Conservation (phyloP, 2,329 filamentous ascomycete genomes). For the Cladosporium sp. region DNA sequence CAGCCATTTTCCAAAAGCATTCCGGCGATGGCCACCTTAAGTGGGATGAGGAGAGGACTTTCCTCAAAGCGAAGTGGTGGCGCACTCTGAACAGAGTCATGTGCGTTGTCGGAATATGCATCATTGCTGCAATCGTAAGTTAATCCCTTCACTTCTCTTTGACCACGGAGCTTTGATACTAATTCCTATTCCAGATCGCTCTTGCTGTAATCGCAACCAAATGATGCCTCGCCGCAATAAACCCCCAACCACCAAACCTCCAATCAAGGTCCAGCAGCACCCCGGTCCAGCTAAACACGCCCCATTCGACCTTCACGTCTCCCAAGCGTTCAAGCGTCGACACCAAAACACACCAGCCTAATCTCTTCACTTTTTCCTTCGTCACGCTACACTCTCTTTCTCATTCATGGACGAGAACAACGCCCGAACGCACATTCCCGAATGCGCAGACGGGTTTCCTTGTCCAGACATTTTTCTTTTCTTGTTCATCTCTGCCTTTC, state of each 20-base stretch:
- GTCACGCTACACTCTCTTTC: neutral
- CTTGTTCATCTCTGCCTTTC: neutral
- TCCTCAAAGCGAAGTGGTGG: constrained; percentile 34
- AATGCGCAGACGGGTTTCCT: neutral
- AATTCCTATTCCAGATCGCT: constrained; percentile 25
- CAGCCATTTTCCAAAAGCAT: constrained; percentile 9
- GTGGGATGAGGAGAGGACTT: constrained; percentile 30
- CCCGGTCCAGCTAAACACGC: neutral
- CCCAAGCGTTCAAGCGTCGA: too few species aligned
- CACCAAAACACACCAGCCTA: too few species aligned
- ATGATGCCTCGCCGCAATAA: neutral
- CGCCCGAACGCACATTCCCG: neutral
- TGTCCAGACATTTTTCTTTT: neutral
- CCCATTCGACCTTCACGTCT: neutral
- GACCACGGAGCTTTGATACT: neutral
- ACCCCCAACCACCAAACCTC: neutral
- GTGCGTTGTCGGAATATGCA: constrained; percentile 32
- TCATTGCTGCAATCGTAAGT: constrained; percentile 34
- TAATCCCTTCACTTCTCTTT: neutral
- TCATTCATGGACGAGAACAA: too few species aligned
- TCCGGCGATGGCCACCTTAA: constrained; percentile 25
- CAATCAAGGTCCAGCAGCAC: neutral
- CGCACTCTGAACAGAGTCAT: constrained; percentile 34
- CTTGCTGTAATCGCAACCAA: constrained; percentile 30
- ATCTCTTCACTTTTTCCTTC: neutral